Conservation (phyloP, 2,329 filamentous ascomycete species). For the Fusarium nodosum region DNA sequence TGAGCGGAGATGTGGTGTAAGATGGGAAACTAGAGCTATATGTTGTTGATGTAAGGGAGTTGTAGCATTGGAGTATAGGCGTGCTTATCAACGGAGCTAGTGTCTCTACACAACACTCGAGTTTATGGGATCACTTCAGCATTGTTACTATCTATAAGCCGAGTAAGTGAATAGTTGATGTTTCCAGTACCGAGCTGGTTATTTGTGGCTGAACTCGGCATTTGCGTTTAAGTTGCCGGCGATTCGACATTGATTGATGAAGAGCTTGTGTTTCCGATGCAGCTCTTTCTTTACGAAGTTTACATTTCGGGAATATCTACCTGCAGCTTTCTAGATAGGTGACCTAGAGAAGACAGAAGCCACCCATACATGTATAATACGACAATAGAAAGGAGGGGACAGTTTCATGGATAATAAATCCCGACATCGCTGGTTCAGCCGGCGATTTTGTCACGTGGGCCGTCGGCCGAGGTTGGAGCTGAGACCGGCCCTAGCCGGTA, state of each 20-base stretch:
- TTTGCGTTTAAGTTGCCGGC: constrained; percentile 33
- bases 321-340: neutral
- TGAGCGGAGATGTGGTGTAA: constrained; percentile 50
- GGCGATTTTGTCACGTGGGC: constrained; percentile 54
- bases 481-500: constrained; percentile 61
- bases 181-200: constrained; percentile 19
- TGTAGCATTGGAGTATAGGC: constrained; percentile 51
- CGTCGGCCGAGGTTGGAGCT: constrained; percentile 58
- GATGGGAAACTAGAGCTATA: constrained; percentile 19
- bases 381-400: neutral
- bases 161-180: constrained; percentile 7
- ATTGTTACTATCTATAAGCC: constrained; percentile 26
- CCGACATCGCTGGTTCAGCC: constrained; percentile 40
- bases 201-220: constrained; percentile 38
- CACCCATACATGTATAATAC: neutral
- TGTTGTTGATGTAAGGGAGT: constrained; percentile 42
- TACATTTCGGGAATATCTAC: neutral
- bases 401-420: neutral
- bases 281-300: neutral
- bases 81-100: constrained; percentile 43
- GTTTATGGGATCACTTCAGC: constrained; percentile 11
- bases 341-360: neutral
- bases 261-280: constrained; percentile 2
- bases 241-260: constrained; percentile 14
- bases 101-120: constrained; percentile 30